Base-by-base conservation (phyloP, 1,284 basidiomycete species). In the Heterobasidion irregulare region DNA sequence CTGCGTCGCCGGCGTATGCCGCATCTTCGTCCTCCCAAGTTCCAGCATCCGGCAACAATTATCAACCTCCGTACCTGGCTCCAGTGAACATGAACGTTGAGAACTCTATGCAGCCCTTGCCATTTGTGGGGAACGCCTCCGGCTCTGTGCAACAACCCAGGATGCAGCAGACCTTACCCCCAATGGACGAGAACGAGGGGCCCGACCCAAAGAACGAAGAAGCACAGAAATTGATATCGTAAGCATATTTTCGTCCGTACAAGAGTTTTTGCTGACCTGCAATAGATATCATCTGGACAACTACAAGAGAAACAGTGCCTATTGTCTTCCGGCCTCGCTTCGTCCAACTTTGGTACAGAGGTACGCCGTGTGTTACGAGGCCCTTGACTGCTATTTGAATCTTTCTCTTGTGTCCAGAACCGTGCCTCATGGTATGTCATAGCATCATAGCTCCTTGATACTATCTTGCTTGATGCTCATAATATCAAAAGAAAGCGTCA, bases 241-340 rank as follows among this genome's bases (percentile, higher is more conserved):
- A 63, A 33, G 80, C 13, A 6, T 68, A 47, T 16, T 46, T 41
- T 26, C 8, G 10, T 55, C 6, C 46, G 12, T 19, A 43, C 46
- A 18, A 6, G 12, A n/a, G 9, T 47, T 3, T 47, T 16, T 13
- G 10, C 10, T 9, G 46, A 47, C 9, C 18, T 13, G 12, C 19
- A 26, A 33, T 34, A 70, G 89, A 57, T 94, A 94, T 67, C 92
- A 95, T 65, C 74, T 95, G 52, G 88, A 93, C 63, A 94, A 95
- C 64, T 91, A 84, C 67, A 86, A 84, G 67, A 75, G 86, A 56
- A 89, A 89, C 59, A 81, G 84, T 56, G 79, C 82, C 18, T 96
- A 96, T 68, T 90, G 86, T 65, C 75, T 96, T n/a, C 93, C 93
- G 0, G 82, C 88, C 2, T 94, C 92, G 7, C 73, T 96, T 52